These are phyloP conservation scores for Rhizophlyctis rosea DNA, from an alignment of 192 early-diverging fungal species.

Conservation along the genomic window DNA sequence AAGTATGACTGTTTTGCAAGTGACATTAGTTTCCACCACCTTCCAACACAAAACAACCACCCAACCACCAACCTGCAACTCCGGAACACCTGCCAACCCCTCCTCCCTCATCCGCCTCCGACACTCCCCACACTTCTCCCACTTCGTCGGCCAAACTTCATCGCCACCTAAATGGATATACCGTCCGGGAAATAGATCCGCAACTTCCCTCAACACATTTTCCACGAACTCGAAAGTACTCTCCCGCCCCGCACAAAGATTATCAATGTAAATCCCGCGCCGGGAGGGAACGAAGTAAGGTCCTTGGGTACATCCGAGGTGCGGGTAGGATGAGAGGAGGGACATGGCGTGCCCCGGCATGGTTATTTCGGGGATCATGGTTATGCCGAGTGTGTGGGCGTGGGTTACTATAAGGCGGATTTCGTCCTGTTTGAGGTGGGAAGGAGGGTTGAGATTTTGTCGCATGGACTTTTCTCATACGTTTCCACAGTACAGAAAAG, in stretches of 20 bases:
- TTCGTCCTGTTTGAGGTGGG: too few relatives aligned
- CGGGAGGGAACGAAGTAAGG: not conserved
- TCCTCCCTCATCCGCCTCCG: not conserved
- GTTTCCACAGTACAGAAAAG: too few relatives aligned
- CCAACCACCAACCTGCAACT: too few relatives aligned
- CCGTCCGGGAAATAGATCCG: not conserved
- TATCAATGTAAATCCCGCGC: not conserved
- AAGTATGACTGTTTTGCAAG: too few relatives aligned
- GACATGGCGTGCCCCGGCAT: not conserved
- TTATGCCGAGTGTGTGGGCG: too few relatives aligned
- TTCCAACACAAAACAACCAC: too few relatives aligned
- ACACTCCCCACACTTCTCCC: conserved; percentile 2
- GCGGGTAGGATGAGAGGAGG: not conserved
- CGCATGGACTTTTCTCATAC: too few relatives aligned
- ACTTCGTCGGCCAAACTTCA: not conserved
- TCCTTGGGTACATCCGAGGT: not conserved
- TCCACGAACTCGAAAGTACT: not conserved
- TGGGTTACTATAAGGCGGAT: too few relatives aligned
- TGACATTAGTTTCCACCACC: too few relatives aligned
- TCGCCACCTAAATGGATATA: not conserved
- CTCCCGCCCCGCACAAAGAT: not conserved
- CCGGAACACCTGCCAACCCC: too few relatives aligned
- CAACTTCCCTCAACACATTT: not conserved
- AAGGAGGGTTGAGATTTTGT: too few relatives aligned
- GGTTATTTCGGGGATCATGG: too few relatives aligned